Evolutionary conservation across 2,329 filamentous ascomycete species (phyloP), one percentile per base, ranked within the genome.

Genomic region (Fusarium anthophilum): DNA sequence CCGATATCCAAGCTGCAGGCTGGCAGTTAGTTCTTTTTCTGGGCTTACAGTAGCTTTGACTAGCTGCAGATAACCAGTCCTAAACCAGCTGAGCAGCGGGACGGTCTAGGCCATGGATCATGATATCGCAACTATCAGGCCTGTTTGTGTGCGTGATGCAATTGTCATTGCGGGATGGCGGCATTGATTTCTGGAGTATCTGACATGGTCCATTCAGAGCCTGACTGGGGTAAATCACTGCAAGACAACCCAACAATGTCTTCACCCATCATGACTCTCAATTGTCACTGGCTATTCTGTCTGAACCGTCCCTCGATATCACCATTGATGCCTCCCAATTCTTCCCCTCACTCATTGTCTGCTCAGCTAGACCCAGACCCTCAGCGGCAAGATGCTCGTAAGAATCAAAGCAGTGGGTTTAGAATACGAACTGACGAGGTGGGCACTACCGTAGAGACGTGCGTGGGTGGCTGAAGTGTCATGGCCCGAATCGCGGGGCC

Each of bases 361-460:
- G 22, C 14, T 53, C 39, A 44, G 47, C 47, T 65, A 54, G 69
- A 56, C 48, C 30, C 59, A 38, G 35, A 60, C 47, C 35, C 51
- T 57, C 59, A 72, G 55, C 67, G 51, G 68, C 44, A 57, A 63
- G 51, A 56, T 47, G 22, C 71, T 74, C 72, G 60, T 66, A 66
- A 62, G n/a, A 63, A 72, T 58, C 44, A 63, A 70, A 70, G 65
- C 32, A 58, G 57, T 57, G 69, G 72, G 63, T 48, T 76, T 69
- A 66, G 67, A 78, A 78, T 78, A 78, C 76, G 76, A 78, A 78
- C 75, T 78, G 63, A 37, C 63, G 67, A 73, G 76, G 76, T 75
- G 76, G 76, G 75, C 75, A 69, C 73, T 57, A 70, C 32, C 32
- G 1, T 4, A 0, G 51, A 66, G 63, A 67, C 58, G 56, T 68